Conservation (phyloP, 768 basidiomycete genomes). For the Hysterangium stoloniferum region DNA sequence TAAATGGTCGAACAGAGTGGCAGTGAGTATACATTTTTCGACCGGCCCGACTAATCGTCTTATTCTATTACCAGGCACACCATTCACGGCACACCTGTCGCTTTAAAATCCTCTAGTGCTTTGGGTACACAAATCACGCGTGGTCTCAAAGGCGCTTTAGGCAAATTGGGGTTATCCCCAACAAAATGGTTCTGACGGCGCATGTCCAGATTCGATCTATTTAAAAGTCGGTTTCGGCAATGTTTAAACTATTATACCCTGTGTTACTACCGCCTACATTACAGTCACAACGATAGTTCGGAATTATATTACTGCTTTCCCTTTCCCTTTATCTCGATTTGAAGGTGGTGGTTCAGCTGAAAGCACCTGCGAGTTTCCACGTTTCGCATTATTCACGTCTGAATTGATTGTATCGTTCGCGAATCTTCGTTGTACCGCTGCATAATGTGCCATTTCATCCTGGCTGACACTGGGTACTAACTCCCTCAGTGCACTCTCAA, state of each 20-base stretch:
- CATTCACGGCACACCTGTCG: constrained; percentile 41
- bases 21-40: constrained; percentile 30
- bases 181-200: constrained; percentile 46
- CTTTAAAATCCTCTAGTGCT: constrained; percentile 33
- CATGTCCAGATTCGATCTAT: background rate
- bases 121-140: constrained; percentile 40
- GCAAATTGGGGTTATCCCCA: constrained; percentile 16
- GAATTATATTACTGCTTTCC: constrained; percentile 1
- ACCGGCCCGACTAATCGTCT: background rate
- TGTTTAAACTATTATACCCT: constrained; percentile 6
- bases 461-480: constrained; percentile 79
- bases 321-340: constrained; percentile 12
- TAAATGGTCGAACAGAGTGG: constrained; percentile 50
- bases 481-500: constrained; percentile 59
- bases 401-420: constrained; percentile 30
- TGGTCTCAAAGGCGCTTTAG: constrained; percentile 46
- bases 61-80: constrained; percentile 30
- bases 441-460: constrained; percentile 81
- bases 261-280: background rate
- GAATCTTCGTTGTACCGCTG: constrained; percentile 61
- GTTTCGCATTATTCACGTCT: background rate
- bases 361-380: background rate
- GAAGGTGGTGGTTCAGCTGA: background rate
- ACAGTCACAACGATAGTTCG: background rate
- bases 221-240: background rate